Evolutionary conservation across 495 filamentous ascomycete species (phyloP).

Genomic region (Aspergillus sclerotioniger): DNA sequence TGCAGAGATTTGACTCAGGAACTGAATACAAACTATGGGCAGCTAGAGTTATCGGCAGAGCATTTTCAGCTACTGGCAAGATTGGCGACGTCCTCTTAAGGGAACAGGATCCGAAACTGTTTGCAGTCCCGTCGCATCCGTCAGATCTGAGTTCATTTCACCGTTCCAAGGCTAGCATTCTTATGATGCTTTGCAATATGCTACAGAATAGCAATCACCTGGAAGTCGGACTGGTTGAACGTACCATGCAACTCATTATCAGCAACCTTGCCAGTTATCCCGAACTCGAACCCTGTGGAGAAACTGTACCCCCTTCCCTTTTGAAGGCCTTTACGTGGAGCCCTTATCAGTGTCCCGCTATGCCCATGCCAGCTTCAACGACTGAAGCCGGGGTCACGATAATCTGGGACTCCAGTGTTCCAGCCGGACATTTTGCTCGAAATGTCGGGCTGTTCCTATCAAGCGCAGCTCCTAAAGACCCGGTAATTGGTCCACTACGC

Average conservation of each 20-base stretch:
- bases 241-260: conserved; percentile 68
- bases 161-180: conserved; percentile 50
- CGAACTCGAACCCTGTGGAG: conserved; percentile 49
- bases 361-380: conserved; percentile 19
- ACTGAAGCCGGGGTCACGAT: conserved; percentile 11
- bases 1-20: conserved; percentile 58
- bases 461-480: conserved; percentile 56
- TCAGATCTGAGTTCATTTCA: conserved; percentile 18
- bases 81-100: conserved; percentile 44
- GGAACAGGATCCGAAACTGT: conserved; percentile 37
- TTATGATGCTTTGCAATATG: conserved; percentile 65
- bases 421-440: conserved; percentile 59
- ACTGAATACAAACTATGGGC: conserved; percentile 79
- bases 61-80: conserved; percentile 73
- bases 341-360: conserved; percentile 39
- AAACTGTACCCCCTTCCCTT: conserved; percentile 37
- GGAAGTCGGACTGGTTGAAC: conserved; percentile 74
- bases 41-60: conserved; percentile 76
- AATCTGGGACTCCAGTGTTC: conserved; percentile 17
- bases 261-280: conserved; percentile 49
- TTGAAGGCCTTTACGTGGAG: conserved; percentile 46
- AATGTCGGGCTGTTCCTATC: conserved; percentile 60
- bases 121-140: conserved; percentile 11
- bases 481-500: conserved; percentile 63
- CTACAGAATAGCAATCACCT: conserved; percentile 59